Percentiles rank a stretch among this genome's conserved stretches.
These are phyloP conservation scores for Blechomonas ayalai DNA, from an alignment of 208 protist genomes.

Conservation along the genomic window DNA sequence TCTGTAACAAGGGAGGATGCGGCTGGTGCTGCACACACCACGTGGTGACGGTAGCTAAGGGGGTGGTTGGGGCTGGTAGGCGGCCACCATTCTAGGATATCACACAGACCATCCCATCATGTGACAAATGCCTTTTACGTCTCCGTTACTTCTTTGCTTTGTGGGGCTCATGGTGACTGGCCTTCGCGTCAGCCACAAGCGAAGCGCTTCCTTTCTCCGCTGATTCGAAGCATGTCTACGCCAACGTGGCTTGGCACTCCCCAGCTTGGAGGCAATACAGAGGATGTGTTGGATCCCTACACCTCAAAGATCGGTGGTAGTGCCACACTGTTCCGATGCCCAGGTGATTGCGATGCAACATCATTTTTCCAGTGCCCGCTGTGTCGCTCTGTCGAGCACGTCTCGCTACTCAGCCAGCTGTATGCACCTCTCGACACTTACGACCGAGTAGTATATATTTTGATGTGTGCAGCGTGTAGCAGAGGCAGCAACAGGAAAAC, in stretches of 20 bases:
- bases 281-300: slow-evolving; percentile 41
- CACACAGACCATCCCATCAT: too few relatives aligned
- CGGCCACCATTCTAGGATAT: too few relatives aligned
- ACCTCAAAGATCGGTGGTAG: slow-evolving; percentile 70
- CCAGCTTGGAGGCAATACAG: slow-evolving; percentile 7
- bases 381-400: slow-evolving; percentile 37
- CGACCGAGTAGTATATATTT: slow-evolving; percentile 80
- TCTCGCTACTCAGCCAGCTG: slow-evolving; percentile 66
- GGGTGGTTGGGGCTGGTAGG: too few relatives aligned
- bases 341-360: slow-evolving; percentile 2
- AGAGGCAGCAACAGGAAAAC: not conserved
- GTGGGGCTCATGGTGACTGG: too few relatives aligned
- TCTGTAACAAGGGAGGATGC: too few relatives aligned
- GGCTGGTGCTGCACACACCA: too few relatives aligned
- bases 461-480: slow-evolving; percentile 55
- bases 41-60: too few relatives aligned
- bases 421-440: slow-evolving; percentile 70
- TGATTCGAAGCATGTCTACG: not conserved
- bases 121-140: too few relatives aligned
- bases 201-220: too few relatives aligned
- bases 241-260: slow-evolving; percentile 64
- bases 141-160: too few relatives aligned
- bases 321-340: slow-evolving; percentile 39
- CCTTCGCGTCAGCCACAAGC: too few relatives aligned
- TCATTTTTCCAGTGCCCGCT: slow-evolving; percentile 65